Evolutionary conservation across 495 filamentous ascomycete genomes (phyloP), one percentile per base, ranked within the genome.

Genomic region (Talaromyces proteolyticus): DNA sequence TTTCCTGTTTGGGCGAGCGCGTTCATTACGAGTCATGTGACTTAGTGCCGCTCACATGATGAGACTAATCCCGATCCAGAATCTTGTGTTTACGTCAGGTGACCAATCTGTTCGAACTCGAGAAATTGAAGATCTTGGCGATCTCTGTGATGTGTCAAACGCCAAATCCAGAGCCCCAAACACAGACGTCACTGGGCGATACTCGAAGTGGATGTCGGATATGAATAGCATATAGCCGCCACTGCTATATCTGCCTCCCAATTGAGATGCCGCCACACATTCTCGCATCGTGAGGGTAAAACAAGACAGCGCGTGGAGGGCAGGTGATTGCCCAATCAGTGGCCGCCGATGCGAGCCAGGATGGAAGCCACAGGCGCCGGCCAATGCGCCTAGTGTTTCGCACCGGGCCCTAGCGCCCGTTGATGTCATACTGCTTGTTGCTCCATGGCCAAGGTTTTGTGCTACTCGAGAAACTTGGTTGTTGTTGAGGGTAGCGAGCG

Each of bases 1-100:
- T 52, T 70, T 64, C 62, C 60, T 42, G 0, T 59, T 69, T 59
- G 23, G 61, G 61, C 6, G 21, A 44, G 50, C 63, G 65, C 57
- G 65, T 57, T 21, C 8, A 12, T 8, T 1, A 5, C 49, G 45
- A 34, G 4, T 34, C 29, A 34, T 4, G 29, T 34, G 29, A 34
- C 2, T 4, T 10, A 34, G 2, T 2, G n/a, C n/a, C n/a, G 29
- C 2, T 34, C 29, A 34, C 29, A 1, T 2, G 29, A 34, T 4
- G 1, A 34, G 1, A 4, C 29, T 34, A 34, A 14, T 34, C 29
- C 29, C 14, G 1, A 1, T n/a, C n/a, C n/a, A n/a, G n/a, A n/a
- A n/a, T n/a, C n/a, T n/a, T n/a, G n/a, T n/a, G n/a, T n/a, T n/a
- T n/a, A n/a, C n/a, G n/a, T n/a, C n/a, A n/a, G n/a, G n/a, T n/a